Evolutionary conservation across 202 grass and related monocot species (phyloP).

Genomic region (Schoenoplectus triqueter): DNA sequence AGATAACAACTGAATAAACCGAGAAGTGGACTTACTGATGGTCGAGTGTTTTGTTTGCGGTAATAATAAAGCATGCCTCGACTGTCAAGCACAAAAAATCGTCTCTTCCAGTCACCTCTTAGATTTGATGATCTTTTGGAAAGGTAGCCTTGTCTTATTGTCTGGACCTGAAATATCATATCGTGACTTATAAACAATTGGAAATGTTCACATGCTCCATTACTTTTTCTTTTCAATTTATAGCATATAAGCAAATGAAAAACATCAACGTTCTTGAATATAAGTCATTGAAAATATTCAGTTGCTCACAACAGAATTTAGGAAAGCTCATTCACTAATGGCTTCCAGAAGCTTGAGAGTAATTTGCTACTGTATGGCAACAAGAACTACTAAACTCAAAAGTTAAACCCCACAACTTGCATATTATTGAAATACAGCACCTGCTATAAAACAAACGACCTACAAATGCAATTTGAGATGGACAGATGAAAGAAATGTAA

Average conservation of each 20-base stretch:
- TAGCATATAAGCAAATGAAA: not conserved
- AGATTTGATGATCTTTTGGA: slow-evolving; percentile 97
- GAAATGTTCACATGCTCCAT: not conserved
- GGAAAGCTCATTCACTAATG: not conserved
- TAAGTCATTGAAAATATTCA: not conserved
- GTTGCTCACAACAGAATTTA: not conserved
- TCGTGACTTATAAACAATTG: slow-evolving; percentile 16
- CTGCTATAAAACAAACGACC: not conserved
- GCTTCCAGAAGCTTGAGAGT: not conserved
- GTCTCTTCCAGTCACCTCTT: slow-evolving; percentile 99
- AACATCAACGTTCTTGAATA: not conserved
- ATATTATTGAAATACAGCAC: not conserved
- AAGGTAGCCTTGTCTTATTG: slow-evolving; percentile 97
- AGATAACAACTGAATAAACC: not conserved
- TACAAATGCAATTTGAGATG: not conserved
- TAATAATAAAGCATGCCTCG: slow-evolving; percentile 99
- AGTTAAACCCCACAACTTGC: not conserved
- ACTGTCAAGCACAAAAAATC: slow-evolving; percentile 98
- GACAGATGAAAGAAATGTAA: slow-evolving; percentile 10
- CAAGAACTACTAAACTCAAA: not conserved
- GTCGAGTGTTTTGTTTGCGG: slow-evolving; percentile 80
- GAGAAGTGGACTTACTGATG: slow-evolving; percentile 66
- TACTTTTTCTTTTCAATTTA: not conserved
- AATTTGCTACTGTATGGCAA: slow-evolving; percentile 18
- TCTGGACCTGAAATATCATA: slow-evolving; percentile 77